Evolutionary conservation across 78 protist species (phyloP).

Genomic region (Planoprotostelium fungivorum): DNA sequence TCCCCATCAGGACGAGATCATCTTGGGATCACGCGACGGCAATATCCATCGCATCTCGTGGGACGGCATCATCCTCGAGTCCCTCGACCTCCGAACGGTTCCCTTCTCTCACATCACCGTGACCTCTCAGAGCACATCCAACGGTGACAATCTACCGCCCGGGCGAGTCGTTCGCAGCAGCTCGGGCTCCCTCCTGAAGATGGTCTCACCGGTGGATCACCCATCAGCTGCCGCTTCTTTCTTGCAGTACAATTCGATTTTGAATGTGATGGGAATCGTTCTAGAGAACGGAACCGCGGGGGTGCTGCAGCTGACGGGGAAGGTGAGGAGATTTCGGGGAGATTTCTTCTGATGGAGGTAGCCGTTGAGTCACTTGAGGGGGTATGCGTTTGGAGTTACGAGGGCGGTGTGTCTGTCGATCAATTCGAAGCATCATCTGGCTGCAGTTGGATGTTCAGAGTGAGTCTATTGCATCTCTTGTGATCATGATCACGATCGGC

Average conservation of each 20-base stretch:
- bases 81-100: too few relatives aligned
- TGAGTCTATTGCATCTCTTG: background rate
- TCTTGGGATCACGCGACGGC: too few relatives aligned
- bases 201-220: background rate
- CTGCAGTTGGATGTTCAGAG: constrained; percentile 49
- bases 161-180: background rate
- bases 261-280: background rate
- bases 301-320: background rate
- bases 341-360: background rate
- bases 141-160: too few relatives aligned
- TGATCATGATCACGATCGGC: too few relatives aligned
- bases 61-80: too few relatives aligned
- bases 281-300: background rate
- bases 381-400: background rate
- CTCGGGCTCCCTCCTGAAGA: background rate
- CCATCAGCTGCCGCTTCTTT: background rate
- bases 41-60: too few relatives aligned
- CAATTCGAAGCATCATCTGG: constrained; percentile 31
- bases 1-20: too few relatives aligned
- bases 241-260: background rate
- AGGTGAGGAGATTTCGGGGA: background rate
- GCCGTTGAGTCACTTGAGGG: background rate
- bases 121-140: too few relatives aligned
- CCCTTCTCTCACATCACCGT: too few relatives aligned
- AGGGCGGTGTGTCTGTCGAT: constrained; percentile 1